phyloP scores from a whole-genome alignment of 306 rosid genomes.

The Pyrus betulifolia region DNA sequence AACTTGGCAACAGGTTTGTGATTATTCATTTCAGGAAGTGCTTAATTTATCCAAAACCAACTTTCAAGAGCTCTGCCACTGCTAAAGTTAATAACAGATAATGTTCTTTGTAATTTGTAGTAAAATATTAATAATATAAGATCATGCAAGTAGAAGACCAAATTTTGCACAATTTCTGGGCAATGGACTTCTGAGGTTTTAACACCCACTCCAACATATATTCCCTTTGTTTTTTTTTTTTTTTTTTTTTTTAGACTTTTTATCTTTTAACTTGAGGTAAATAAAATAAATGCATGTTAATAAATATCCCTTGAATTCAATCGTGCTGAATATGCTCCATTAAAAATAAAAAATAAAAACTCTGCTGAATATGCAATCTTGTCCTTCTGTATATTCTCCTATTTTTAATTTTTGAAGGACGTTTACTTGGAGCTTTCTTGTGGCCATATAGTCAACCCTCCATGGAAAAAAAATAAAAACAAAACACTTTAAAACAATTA shows the following conservation, averaged over 20 bases:
- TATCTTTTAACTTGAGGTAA: background rate
- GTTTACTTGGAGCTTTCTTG: constrained; percentile 8
- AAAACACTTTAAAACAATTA: background rate
- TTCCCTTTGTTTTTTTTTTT: background rate
- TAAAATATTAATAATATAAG: background rate
- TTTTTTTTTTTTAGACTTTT: too few species aligned
- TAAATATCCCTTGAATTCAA: background rate
- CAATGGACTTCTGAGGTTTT: background rate
- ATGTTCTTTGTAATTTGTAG: background rate
- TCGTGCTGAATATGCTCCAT: background rate
- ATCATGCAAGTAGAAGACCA: background rate
- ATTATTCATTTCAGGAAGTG: background rate
- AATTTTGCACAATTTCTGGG: background rate
- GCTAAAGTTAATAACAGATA: background rate
- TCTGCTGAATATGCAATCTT: background rate
- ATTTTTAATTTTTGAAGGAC: background rate
- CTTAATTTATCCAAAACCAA: background rate
- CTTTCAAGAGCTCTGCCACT: background rate
- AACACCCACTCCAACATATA: background rate
- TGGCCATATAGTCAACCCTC: constrained; percentile 11
- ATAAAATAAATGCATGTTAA: background rate
- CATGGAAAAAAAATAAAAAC: background rate
- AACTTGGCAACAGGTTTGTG: constrained; percentile 82
- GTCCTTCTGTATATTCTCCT: background rate
- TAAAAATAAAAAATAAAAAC: too few species aligned